Conservation (phyloP, 2,329 filamentous ascomycete genomes). For the Aspergillus sclerotialis region DNA sequence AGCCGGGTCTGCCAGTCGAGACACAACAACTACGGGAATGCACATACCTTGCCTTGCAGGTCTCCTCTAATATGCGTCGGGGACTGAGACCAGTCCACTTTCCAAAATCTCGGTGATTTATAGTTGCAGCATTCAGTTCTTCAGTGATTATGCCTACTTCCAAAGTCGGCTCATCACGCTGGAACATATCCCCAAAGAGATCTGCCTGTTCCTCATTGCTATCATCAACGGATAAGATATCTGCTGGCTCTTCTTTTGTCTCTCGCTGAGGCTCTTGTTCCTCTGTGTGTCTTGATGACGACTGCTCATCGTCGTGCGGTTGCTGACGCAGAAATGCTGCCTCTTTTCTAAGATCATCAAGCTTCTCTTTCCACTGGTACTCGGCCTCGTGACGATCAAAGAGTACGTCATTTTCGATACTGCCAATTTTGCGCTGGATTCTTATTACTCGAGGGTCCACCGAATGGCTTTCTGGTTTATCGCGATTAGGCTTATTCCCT, state of each 20-base stretch:
- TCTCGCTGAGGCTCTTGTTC: slow-evolving; percentile 36
- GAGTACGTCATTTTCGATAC: slow-evolving; percentile 70
- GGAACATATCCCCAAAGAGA: slow-evolving; percentile 53
- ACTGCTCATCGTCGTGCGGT: slow-evolving; percentile 13
- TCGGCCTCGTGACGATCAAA: slow-evolving; percentile 64
- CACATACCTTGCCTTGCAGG: slow-evolving; percentile 69
- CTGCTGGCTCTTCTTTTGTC: slow-evolving; percentile 12
- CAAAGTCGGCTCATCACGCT: slow-evolving; percentile 34
- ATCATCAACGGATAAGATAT: slow-evolving; percentile 23
- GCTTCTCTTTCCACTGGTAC: slow-evolving; percentile 56
- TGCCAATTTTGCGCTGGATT: slow-evolving; percentile 65
- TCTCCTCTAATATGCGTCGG: slow-evolving; percentile 71
- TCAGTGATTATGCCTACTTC: slow-evolving; percentile 36
- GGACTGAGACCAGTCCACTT: slow-evolving; percentile 73
- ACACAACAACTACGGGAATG: too few relatives aligned
- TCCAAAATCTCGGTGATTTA: slow-evolving; percentile 74
- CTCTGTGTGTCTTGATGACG: slow-evolving; percentile 44
- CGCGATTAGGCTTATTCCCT: slow-evolving; percentile 33
- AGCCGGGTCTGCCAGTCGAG: slow-evolving; percentile 7
- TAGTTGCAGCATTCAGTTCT: slow-evolving; percentile 16
- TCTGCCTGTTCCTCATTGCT: slow-evolving; percentile 28
- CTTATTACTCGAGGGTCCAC: slow-evolving; percentile 50
- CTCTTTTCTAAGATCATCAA: slow-evolving; percentile 56
- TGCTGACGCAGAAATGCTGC: slow-evolving; percentile 32
- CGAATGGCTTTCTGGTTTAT: slow-evolving; percentile 10